Base-by-base conservation (phyloP, 139 green algal species). In the Picochlorum sp. region DNA sequence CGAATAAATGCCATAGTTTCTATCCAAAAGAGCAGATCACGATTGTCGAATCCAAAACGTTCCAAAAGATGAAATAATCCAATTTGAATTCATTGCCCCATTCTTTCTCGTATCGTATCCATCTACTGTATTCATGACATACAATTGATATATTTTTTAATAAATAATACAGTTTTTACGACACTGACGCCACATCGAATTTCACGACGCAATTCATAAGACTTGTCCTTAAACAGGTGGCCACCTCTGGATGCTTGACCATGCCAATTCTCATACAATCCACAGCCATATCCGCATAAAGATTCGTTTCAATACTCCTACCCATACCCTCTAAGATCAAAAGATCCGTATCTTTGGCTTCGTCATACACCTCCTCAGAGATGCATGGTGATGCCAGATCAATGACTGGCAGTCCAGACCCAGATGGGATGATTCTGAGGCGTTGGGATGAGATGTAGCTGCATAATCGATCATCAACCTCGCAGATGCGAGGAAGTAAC, bases 281-380 rank as follows among this genome's bases (percentile, higher is more conserved):
- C 26, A 60, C 79, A 16, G 28, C 83, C 62, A 97, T 84, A 0
- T 28, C 26, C 0, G 80, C 85, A 45, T 80, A 26, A 55, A 97
- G 68, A 66, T 97, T 97, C 56, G 92, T 96, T 73, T 97, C 91
- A 23, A 94, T 91, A 6, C 62, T 75, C 6, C 86, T 67, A 0
- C 94, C 93, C 91, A 97, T 97, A 45, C 91, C 91, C 45, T 97
- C 88, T 34, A 97, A 67, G 6, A 97, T 67, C 9, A 97, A 69
- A 31, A 97, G 67, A 68, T 97, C 90, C 6, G 73, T 82, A 26
- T 77, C 78, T 21, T 66, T 50, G n/a, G 76, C 85, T 20, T 76
- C 85, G 1, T 69, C 80, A 13, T 71, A 82, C 10, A 94, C 61
- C 66, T 90, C 82, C 15, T 60, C 28, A 6, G 83, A 92, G 10